Conservation (phyloP, 2,329 filamentous ascomycete species). For the Coniella lustricola region DNA sequence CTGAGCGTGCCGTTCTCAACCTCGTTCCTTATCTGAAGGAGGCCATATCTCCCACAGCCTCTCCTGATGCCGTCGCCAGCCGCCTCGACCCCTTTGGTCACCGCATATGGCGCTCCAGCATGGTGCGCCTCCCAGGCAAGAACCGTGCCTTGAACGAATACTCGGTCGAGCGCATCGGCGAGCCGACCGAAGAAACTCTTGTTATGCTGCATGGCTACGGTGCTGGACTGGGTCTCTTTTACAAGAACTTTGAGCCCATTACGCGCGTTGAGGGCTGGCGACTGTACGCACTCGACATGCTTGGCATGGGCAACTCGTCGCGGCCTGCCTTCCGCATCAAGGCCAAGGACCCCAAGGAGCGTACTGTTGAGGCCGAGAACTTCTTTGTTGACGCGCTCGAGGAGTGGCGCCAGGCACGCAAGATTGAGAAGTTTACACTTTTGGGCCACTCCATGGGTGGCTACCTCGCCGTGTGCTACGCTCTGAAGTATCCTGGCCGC, state of each 20-base stretch:
- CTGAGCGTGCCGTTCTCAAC: conserved; percentile 82
- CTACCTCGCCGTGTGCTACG: conserved; percentile 91
- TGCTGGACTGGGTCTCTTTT: conserved; percentile 93
- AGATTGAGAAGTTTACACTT: conserved; percentile 88
- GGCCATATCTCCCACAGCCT: conserved; percentile 51
- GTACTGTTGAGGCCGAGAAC: conserved; percentile 81
- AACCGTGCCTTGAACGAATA: conserved; percentile 89
- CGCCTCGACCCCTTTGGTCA: conserved; percentile 74
- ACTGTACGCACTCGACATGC: conserved; percentile 86
- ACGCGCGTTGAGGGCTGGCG: conserved; percentile 76
- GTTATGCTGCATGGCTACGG: conserved; percentile 98
- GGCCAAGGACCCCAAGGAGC: conserved; percentile 73
- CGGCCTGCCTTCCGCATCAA: conserved; percentile 78
- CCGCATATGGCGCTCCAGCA: conserved; percentile 75
- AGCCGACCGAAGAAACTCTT: conserved; percentile 73
- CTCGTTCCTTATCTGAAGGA: conserved; percentile 78
- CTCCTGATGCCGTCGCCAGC: conserved; percentile 33
- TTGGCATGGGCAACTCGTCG: conserved; percentile 88
- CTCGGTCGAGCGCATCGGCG: conserved; percentile 75
- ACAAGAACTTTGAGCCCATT: conserved; percentile 91
- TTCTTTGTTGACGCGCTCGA: conserved; percentile 97
- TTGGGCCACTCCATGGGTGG: conserved; percentile 86
- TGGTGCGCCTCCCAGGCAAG: conserved; percentile 79
- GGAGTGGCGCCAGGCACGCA: conserved; percentile 84
- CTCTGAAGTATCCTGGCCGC: conserved; percentile 89